These are phyloP conservation scores for Entomophthora muscae DNA, from an alignment of 371 early-diverging fungal species.

Conservation along the genomic window DNA sequence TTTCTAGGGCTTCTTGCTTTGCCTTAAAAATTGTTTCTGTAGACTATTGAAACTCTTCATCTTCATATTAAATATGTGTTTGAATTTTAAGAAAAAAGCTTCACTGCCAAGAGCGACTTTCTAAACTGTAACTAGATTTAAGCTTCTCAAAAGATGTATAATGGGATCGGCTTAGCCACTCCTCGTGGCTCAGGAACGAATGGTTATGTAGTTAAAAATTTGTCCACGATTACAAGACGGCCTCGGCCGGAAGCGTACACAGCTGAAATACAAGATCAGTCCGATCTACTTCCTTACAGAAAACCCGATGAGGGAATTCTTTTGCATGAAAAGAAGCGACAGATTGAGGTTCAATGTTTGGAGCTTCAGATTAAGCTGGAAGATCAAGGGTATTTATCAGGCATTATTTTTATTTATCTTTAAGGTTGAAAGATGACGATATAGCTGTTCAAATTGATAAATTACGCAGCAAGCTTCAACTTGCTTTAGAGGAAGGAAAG, in stretches of 20 bases:
- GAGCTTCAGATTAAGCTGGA: constrained; percentile 62
- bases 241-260: constrained; percentile 16
- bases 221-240: constrained; percentile 45
- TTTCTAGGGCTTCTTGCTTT: too few relatives aligned
- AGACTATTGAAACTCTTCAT: too few relatives aligned
- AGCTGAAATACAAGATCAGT: constrained; percentile 19
- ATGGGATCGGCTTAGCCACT: constrained; percentile 82
- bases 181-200: constrained; percentile 90
- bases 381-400: constrained; percentile 35
- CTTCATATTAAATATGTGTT: too few relatives aligned
- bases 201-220: constrained; percentile 84
- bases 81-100: too few relatives aligned
- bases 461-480: constrained; percentile 27
- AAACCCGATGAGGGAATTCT: constrained; percentile 64
- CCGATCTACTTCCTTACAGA: constrained; percentile 19
- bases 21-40: too few relatives aligned
- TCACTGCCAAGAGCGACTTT: too few relatives aligned
- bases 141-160: constrained; percentile 24
- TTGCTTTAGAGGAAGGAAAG: constrained; percentile 23
- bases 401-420: constrained; percentile 4
- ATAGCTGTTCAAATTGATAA: constrained; percentile 34
- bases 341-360: constrained; percentile 72
- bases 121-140: too few relatives aligned
- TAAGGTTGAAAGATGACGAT: constrained; percentile 30
- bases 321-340: constrained; percentile 70